Evolutionary conservation across 768 basidiomycete species (phyloP), one percentile per base, ranked within the genome.

Genomic region (Arthromyces matolae): DNA sequence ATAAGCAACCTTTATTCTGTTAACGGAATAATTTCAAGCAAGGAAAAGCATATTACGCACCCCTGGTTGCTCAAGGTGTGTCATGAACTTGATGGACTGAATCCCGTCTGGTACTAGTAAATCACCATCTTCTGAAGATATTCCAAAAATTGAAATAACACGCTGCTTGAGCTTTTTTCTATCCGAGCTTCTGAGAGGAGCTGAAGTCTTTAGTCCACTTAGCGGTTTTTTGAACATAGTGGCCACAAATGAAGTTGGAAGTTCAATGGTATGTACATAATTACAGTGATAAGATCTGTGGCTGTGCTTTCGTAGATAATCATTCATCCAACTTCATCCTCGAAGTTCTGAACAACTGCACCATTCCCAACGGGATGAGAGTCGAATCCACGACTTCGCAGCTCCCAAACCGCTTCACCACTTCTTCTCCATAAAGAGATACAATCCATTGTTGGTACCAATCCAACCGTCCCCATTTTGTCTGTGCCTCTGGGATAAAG

Each of bases 211-310:
- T 44, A 81, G 57, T 49, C 78, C 79, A 41, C 76, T 71, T 6
- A 84, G 61, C 8, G 86, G 80, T 65, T 88, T 90, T 63, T 90
- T 89, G 77, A 90, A 90, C 87, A 89, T 88, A 18, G 53, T 47
- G 42, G 44, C 27, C 12, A n/a, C 40, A 50, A 12, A 10, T 20
- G 3, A 31, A 10, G 3, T 16, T n/a, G 8, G 29, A 7, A 16
- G 28, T 37, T 20, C 9, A 28, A 33, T 10, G n/a, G n/a, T n/a
- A n/a, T n/a, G n/a, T n/a, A n/a, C n/a, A n/a, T n/a, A n/a, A n/a
- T n/a, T n/a, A 23, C n/a, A n/a, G 20, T 12, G 45, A 53, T 50
- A 48, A 49, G 56, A 54, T 52, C 25, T 47, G 49, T 55, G 51
- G 54, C 51, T 47, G 49, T 55, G 49, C 36, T 28, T 1, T 10